Conservation (phyloP, 257 asterid species). For the Rhazya stricta region DNA sequence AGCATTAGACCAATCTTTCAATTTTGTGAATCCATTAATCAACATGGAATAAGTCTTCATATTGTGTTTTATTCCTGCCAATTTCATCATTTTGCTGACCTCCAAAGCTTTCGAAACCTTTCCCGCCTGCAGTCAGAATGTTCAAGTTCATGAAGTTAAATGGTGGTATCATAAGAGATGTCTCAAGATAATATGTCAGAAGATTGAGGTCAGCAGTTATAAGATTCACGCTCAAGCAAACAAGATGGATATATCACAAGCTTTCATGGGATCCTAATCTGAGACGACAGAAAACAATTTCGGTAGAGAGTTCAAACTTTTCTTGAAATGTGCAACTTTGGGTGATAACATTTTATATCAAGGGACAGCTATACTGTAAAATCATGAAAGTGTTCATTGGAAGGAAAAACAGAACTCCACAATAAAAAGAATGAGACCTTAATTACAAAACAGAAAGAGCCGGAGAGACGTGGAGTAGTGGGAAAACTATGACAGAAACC, state of each 20-base stretch:
- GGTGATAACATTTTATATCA: not conserved
- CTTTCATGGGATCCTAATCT: not conserved
- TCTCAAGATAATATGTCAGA: not conserved
- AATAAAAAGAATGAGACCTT: not conserved
- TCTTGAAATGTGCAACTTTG: not conserved
- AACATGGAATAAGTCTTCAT: slow-evolving; percentile 95
- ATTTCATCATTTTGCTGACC: slow-evolving; percentile 70
- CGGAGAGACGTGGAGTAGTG: not conserved
- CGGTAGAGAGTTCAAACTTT: not conserved
- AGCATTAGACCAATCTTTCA: slow-evolving; percentile 97
- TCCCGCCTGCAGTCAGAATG: slow-evolving; percentile 44
- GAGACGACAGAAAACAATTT: not conserved
- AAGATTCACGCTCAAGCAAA: not conserved
- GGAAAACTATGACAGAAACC: not conserved
- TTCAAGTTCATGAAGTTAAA: not conserved
- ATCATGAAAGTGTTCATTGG: not conserved
- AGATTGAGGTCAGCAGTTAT: no score
- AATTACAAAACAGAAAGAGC: not conserved
- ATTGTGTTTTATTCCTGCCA: slow-evolving; percentile 71
- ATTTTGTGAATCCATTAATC: slow-evolving; percentile 77
- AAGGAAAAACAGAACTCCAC: not conserved
- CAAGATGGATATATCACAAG: not conserved
- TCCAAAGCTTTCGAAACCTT: slow-evolving; percentile 85
- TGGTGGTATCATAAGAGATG: not conserved
- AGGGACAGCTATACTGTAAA: not conserved